Base-by-base conservation (phyloP, 1,139 yeast genomes). In the Yamadazyma pseudoaaseri region DNA sequence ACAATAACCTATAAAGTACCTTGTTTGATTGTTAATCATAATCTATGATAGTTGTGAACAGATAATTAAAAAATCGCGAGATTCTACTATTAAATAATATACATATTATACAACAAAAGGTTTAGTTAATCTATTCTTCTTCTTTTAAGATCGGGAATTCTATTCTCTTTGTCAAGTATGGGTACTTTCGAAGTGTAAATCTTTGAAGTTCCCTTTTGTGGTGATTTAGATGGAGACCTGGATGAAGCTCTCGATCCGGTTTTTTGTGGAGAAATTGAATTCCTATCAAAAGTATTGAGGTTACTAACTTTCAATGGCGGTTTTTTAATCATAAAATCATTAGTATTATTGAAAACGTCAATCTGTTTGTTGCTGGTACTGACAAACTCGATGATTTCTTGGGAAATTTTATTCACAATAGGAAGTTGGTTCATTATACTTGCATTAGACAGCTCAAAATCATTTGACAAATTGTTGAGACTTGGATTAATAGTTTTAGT, bases 1-100 rank as follows among this genome's bases (percentile, higher is more conserved):
- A 7, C 57, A 38, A 39, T 64, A 65, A 4, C 49, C 52, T n/a
- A 54, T 25, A 20, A 58, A 44, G 45, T 61, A 62, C 34, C 43
- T 28, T 18, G 33, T 10, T 36, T 44, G 44, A 37, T 44, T 35
- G 6, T 38, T 30, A 11, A 42, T 23, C 32, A 29, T 29, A 20
- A 9, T 5, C 12, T 11, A 24, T 18, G 26, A 26, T n/a, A 18
- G 21, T 16, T 22, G 5, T 29, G 32, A 24, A 29, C 32, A 29
- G 27, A 17, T 29, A 18, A 18, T 18, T 10, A 7, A 18, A 18
- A 7, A 7, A 18, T 18, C 21, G 21, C 21, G 21, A 18, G 21
- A 18, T 7, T 18, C 21, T 18, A 18, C 9, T 8, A 22, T 22
- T 22, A 10, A 17, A 20, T 31, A 32, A 18, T 33, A 34, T 29